Evolutionary conservation across 306 rosid genomes (phyloP).

Genomic region (Quercus rubra): DNA sequence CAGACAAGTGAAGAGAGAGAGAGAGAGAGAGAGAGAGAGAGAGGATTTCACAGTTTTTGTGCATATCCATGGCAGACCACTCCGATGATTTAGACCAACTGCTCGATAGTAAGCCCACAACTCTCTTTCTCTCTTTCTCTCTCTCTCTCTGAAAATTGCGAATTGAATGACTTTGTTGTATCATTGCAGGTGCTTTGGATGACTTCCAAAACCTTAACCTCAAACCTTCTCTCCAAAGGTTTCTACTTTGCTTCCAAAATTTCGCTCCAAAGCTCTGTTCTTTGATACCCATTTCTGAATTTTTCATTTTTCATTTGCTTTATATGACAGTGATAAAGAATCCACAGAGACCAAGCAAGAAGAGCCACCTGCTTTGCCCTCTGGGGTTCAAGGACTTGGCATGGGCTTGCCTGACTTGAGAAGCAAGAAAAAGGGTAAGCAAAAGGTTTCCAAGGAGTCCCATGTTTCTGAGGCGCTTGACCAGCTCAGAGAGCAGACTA

Average conservation of each 20-base stretch:
- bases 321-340: conserved; percentile 29
- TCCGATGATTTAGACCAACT: conserved; percentile 76
- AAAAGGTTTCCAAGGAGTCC: conserved; percentile 59
- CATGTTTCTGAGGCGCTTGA: conserved; percentile 81
- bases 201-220: conserved; percentile 81
- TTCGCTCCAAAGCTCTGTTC: background rate
- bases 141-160: background rate
- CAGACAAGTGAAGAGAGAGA: background rate
- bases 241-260: background rate
- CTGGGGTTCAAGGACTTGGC: conserved; percentile 83
- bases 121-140: background rate
- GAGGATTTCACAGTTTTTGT: background rate
- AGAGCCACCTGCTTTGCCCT: conserved; percentile 38
- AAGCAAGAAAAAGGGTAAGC: conserved; percentile 75
- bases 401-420: conserved; percentile 77
- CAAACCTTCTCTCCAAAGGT: conserved; percentile 52
- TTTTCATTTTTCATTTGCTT: background rate
- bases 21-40: background rate
- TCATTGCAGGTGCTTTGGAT: conserved; percentile 85
- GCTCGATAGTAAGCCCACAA: conserved; percentile 61
- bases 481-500: conserved; percentile 78
- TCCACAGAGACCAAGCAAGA: conserved; percentile 32
- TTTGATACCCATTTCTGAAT: background rate
- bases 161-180: conserved; percentile 5
- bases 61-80: conserved; percentile 58